Evolutionary conservation across 2,329 filamentous ascomycete genomes (phyloP).

Genomic region (Chaetomiaceae sp.): DNA sequence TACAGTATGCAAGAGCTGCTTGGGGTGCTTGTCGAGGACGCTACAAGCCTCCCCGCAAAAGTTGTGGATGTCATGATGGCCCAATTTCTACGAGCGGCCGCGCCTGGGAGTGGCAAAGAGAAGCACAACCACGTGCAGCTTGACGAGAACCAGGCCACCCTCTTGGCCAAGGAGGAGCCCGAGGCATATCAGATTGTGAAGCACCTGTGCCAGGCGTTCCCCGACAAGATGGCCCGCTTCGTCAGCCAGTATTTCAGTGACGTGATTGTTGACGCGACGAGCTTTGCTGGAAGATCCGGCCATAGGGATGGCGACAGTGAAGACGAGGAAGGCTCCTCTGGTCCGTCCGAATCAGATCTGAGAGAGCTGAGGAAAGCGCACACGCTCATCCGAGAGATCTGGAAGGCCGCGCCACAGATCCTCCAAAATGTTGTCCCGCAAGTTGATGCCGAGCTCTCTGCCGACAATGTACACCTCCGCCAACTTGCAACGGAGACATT

Average conservation of each 20-base stretch:
- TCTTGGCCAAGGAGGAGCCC: constrained; percentile 82
- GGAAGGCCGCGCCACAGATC: constrained; percentile 84
- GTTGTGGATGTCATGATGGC: constrained; percentile 92
- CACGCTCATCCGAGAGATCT: constrained; percentile 81
- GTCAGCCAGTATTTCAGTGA: constrained; percentile 97
- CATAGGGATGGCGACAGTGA: constrained; percentile 58
- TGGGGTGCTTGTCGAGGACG: constrained; percentile 82
- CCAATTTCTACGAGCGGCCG: constrained; percentile 87
- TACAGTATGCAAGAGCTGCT: constrained; percentile 86
- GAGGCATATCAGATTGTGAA: constrained; percentile 96
- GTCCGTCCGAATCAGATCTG: constrained; percentile 76
- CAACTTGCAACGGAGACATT: constrained; percentile 88
- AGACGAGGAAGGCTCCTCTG: constrained; percentile 55
- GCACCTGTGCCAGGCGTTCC: constrained; percentile 80
- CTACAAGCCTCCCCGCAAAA: constrained; percentile 67
- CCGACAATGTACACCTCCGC: constrained; percentile 82
- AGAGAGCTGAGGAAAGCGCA: constrained; percentile 88
- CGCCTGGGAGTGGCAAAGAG: constrained; percentile 58
- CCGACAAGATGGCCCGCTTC: constrained; percentile 91
- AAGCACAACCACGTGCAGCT: constrained; percentile 52
- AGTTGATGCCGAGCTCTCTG: constrained; percentile 84
- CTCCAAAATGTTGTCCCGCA: constrained; percentile 92
- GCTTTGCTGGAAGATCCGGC: constrained; percentile 51
- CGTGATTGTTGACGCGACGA: constrained; percentile 84
- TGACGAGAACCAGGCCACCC: constrained; percentile 74